Evolutionary conservation across 768 basidiomycete genomes (phyloP).

Genomic region (Hericium rajendrae): DNA sequence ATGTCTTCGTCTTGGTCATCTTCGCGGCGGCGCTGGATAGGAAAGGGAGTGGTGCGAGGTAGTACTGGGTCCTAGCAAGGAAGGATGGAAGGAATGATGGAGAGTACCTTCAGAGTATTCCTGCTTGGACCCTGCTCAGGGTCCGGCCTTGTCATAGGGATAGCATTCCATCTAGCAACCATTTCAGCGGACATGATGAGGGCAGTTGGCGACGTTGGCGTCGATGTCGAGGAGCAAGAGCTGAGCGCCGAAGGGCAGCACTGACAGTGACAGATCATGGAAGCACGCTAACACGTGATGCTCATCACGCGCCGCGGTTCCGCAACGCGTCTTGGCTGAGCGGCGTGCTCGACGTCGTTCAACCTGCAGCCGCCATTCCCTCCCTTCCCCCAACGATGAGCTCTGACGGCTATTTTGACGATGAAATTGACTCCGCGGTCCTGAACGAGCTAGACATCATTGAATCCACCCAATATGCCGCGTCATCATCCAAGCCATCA

Average conservation of each 20-base stretch:
- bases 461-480: constrained; percentile 43
- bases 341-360: not conserved
- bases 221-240: not conserved
- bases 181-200: constrained; percentile 50
- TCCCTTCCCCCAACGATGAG: constrained; percentile 37
- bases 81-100: constrained; percentile 46
- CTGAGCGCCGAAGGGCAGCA: not conserved
- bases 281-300: not conserved
- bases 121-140: not conserved
- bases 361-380: not conserved
- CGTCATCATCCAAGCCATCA: constrained; percentile 12
- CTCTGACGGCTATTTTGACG: constrained; percentile 67
- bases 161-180: constrained; percentile 67
- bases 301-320: not conserved
- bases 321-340: not conserved
- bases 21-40: constrained; percentile 53
- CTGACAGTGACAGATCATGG: not conserved
- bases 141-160: constrained; percentile 36
- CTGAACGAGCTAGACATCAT: constrained; percentile 59
- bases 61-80: constrained; percentile 12
- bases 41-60: constrained; percentile 30
- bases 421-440: constrained; percentile 44
- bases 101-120: constrained; percentile 11
- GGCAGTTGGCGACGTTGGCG: not conserved
- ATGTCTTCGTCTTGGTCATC: constrained; percentile 17